A percentile compares a stretch with the other conserved stretches of the same genome.
Conservation (phyloP, 257 asterid genomes). For the Ehretia macrophylla region DNA sequence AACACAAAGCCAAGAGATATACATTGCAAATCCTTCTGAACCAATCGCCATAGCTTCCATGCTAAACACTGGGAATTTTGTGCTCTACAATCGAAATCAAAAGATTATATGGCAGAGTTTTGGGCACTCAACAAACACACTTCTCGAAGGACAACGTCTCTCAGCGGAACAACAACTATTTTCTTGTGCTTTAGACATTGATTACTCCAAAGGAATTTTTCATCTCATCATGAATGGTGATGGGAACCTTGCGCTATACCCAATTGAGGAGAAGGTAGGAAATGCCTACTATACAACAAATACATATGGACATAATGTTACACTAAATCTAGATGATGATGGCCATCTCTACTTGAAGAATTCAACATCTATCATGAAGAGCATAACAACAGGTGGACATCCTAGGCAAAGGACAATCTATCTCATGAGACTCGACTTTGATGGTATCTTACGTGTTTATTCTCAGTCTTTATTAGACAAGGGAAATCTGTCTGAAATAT, state of each 20-base stretch:
- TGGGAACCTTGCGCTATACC: constrained; percentile 50
- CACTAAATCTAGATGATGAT: constrained; percentile 29
- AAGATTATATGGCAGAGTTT: too few relatives aligned
- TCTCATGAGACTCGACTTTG: too few relatives aligned
- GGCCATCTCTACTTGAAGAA: constrained; percentile 45
- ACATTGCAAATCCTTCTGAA: too few relatives aligned
- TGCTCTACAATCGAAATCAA: too few relatives aligned
- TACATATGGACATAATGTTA: constrained; percentile 14
- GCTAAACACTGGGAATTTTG: too few relatives aligned
- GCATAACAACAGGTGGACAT: constrained; percentile 23
- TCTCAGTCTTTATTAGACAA: constrained; percentile 17
- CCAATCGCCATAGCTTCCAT: too few relatives aligned
- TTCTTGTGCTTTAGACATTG: constrained; percentile 36
- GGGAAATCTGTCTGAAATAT: constrained; percentile 19
- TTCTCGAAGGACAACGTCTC: constrained; percentile 39
- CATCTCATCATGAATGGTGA: constrained; percentile 37
- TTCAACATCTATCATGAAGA: constrained; percentile 5
- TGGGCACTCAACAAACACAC: constrained; percentile 39
- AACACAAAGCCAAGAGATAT: neutral
- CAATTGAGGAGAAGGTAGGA: neutral
- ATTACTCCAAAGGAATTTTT: constrained; percentile 27
- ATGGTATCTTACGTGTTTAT: constrained; percentile 38
- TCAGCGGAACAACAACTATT: constrained; percentile 8
- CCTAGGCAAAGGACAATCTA: constrained; percentile 18
- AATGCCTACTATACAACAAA: constrained; percentile 21